phyloP scores from a whole-genome alignment of 2,329 filamentous ascomycete species.

The Thyridium curvatum region DNA sequence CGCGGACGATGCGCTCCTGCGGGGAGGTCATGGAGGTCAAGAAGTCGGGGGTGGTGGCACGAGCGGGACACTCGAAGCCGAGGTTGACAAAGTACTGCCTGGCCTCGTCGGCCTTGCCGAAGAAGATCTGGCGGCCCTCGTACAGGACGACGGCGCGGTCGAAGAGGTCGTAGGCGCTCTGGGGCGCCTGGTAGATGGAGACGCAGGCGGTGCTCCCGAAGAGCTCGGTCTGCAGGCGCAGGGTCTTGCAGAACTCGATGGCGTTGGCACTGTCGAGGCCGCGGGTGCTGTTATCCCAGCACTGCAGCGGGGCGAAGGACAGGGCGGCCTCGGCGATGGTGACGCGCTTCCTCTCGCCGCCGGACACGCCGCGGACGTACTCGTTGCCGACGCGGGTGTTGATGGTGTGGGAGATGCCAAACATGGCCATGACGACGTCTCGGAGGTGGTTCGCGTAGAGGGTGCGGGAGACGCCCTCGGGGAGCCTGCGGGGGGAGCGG shows the following conservation, averaged over 20 bases:
- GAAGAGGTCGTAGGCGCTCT: conserved; percentile 57
- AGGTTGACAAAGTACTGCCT: conserved; percentile 60
- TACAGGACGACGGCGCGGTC: conserved; percentile 55
- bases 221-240: conserved; percentile 61
- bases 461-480: conserved; percentile 47
- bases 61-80: conserved; percentile 60
- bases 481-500: conserved; percentile 56
- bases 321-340: conserved; percentile 56
- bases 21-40: conserved; percentile 63
- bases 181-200: conserved; percentile 68
- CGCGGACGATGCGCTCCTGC: conserved; percentile 46
- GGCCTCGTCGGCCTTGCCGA: conserved; percentile 53
- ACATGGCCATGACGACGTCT: conserved; percentile 70
- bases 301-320: conserved; percentile 55
- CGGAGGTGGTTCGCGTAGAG: conserved; percentile 57
- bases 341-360: conserved; percentile 66
- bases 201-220: conserved; percentile 61
- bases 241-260: conserved; percentile 66
- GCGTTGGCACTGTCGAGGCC: conserved; percentile 71
- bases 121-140: conserved; percentile 57
- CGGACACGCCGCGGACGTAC: conserved; percentile 67
- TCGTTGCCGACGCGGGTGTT: conserved; percentile 72
- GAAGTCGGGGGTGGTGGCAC: conserved; percentile 66
- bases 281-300: conserved; percentile 68
- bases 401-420: conserved; percentile 66